Percentiles rank a stretch among this genome's conserved stretches.
phyloP scores from a whole-genome alignment of 768 basidiomycete genomes.

The Kwoniella newhampshirensis region DNA sequence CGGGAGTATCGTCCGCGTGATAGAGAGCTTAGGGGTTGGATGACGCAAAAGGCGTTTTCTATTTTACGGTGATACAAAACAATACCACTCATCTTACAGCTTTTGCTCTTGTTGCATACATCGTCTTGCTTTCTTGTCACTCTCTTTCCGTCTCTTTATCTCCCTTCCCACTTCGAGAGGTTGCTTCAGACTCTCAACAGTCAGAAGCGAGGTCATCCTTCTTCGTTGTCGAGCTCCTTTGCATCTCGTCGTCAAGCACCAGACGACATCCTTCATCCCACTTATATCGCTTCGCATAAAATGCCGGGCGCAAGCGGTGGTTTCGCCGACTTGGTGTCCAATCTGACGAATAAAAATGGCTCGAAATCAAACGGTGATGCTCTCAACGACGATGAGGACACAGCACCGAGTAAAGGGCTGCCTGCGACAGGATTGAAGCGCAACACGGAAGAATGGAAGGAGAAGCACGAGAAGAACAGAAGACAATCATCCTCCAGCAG shows the following conservation, averaged over 20 bases:
- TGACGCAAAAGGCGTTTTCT: conserved; percentile 1
- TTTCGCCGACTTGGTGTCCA: conserved; percentile 11
- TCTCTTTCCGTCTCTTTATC: background rate
- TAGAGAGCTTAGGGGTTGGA: background rate
- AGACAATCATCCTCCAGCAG: conserved; percentile 20
- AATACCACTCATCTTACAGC: too few relatives aligned
- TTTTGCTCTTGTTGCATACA: background rate
- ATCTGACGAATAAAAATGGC: conserved; percentile 10
- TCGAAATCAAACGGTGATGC: background rate
- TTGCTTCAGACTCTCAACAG: too few relatives aligned
- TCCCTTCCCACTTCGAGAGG: too few relatives aligned
- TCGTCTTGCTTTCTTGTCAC: background rate
- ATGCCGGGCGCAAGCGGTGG: conserved; percentile 3
- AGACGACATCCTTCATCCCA: background rate
- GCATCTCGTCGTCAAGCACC: background rate
- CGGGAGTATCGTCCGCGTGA: too few relatives aligned
- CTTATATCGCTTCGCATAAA: background rate
- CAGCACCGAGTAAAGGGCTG: conserved; percentile 29
- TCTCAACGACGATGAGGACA: conserved; percentile 1
- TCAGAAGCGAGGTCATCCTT: too few relatives aligned
- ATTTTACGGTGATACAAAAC: too few relatives aligned
- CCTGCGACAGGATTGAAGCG: conserved; percentile 39
- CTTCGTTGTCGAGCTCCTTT: too few relatives aligned
- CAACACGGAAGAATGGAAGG: conserved; percentile 41
- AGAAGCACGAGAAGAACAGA: conserved; percentile 18